Evolutionary conservation across 139 green algal species (phyloP).

Genomic region (Dunaliella sp.): DNA sequence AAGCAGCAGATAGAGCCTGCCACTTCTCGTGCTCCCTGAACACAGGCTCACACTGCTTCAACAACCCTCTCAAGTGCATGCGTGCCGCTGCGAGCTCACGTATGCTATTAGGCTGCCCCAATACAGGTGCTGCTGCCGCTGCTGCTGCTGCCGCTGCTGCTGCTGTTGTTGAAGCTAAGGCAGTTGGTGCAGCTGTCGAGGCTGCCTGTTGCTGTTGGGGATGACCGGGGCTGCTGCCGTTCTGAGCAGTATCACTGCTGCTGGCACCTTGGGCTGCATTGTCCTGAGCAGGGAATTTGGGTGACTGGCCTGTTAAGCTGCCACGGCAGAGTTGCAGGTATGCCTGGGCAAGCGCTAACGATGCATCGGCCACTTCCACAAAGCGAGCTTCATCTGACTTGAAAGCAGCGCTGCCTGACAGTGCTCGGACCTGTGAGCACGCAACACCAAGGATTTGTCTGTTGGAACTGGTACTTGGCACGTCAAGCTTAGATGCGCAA

Average conservation of each 20-base stretch:
- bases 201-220: neutral
- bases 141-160: neutral
- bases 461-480: too few species aligned
- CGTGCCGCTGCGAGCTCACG: constrained; percentile 63
- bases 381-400: constrained; percentile 45
- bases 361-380: constrained; percentile 53
- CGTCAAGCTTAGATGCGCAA: too few species aligned
- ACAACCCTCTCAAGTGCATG: constrained; percentile 68
- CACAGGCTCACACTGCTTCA: constrained; percentile 57
- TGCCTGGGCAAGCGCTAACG: constrained; percentile 33
- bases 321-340: constrained; percentile 30
- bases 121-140: neutral
- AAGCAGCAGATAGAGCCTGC: neutral
- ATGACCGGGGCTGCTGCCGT: neutral
- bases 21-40: constrained; percentile 40
- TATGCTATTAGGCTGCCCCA: neutral
- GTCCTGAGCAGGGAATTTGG: neutral
- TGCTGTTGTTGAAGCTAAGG: neutral
- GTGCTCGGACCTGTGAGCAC: constrained; percentile 52
- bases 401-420: constrained; percentile 51
- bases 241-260: neutral
- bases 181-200: neutral
- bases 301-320: too few species aligned
- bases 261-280: neutral
- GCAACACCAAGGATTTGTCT: too few species aligned